Base-by-base conservation (phyloP, 371 early-diverging fungal species). In the Chytridium lagenaria region DNA sequence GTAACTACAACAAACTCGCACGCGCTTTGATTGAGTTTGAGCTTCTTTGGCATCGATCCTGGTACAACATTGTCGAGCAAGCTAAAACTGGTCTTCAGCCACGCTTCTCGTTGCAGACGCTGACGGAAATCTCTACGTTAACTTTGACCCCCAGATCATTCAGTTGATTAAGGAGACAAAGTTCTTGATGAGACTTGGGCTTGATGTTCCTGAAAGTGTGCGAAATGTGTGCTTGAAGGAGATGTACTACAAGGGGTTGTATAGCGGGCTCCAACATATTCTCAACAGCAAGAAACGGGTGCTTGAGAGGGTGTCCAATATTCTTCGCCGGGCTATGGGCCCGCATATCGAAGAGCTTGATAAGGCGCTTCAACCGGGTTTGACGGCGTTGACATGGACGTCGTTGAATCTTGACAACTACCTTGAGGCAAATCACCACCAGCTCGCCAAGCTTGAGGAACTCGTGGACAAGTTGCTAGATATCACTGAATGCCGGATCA, bases 1-100 rank as follows among this genome's bases (percentile, higher is more conserved):
- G 85, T 30, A 87, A 89, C 77, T 89, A 87, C 84, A 89, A 89
- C 76, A 85, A 83, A 63, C 81, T 89, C 30, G 87, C 87, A 0
- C 71, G 88, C 1, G 87, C 88, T 0, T 76, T 89, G 59, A 84
- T 89, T 64, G 89, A 88, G 75, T 88, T 85, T 69, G 88, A 89
- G 69, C 22, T 86, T n/a, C 72, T 88, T 22, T 88, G 87, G 86
- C 75, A 87, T 73, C 69, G 81, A 23, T 76, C 86, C 0, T 89
- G 89, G 89, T 83, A 69, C 70, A 77, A 72, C 38, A 76, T 84
- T 36, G 85, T 89, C 22, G 88, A 89, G 30, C 83, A 84, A 70
- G 85, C 86, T 12, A 86, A 86, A 52, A 86, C 84, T 36, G 88
- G 87, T 1, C 77, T 89, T 26, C 86, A 88, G 68, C 88, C 5